phyloP scores from a whole-genome alignment of 768 basidiomycete genomes.

The Suillus tomentosus region DNA sequence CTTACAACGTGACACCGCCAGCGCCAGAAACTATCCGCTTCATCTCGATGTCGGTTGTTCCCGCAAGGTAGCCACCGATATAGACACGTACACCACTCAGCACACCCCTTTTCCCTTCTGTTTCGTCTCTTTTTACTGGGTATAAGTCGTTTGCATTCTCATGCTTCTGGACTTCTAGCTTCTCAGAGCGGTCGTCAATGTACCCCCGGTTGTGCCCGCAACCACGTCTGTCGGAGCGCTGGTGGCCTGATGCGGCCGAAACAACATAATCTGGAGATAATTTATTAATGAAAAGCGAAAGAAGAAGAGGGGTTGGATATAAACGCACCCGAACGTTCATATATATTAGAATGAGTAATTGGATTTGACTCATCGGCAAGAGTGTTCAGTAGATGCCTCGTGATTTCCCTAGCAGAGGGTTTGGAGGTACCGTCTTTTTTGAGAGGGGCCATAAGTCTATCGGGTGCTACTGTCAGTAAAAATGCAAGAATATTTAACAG shows the following conservation, averaged over 20 bases:
- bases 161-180: slow-evolving; percentile 40
- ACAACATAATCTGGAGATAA: slow-evolving; percentile 51
- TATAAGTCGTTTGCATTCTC: slow-evolving; percentile 13
- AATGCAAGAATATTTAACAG: background rate
- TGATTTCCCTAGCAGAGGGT: slow-evolving; percentile 48
- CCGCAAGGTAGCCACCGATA: slow-evolving; percentile 67
- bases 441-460: slow-evolving; percentile 34
- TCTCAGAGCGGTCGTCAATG: slow-evolving; percentile 45
- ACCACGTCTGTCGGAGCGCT: slow-evolving; percentile 52
- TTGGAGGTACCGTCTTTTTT: slow-evolving; percentile 30
- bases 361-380: slow-evolving; percentile 70
- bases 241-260: slow-evolving; percentile 70
- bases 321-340: slow-evolving; percentile 57
- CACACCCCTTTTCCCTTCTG: slow-evolving; percentile 24
- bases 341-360: slow-evolving; percentile 72
- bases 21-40: slow-evolving; percentile 64
- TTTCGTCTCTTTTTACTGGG: slow-evolving; percentile 10
- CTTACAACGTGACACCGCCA: slow-evolving; percentile 69
- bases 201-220: slow-evolving; percentile 36
- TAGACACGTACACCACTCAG: slow-evolving; percentile 56
- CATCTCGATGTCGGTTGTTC: slow-evolving; percentile 81
- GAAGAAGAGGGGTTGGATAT: background rate
- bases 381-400: slow-evolving; percentile 60
- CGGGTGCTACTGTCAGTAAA: background rate
- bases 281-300: background rate